These are phyloP conservation scores for Heterobasidion irregulare DNA, from an alignment of 1,284 basidiomycete species.

Conservation along the genomic window DNA sequence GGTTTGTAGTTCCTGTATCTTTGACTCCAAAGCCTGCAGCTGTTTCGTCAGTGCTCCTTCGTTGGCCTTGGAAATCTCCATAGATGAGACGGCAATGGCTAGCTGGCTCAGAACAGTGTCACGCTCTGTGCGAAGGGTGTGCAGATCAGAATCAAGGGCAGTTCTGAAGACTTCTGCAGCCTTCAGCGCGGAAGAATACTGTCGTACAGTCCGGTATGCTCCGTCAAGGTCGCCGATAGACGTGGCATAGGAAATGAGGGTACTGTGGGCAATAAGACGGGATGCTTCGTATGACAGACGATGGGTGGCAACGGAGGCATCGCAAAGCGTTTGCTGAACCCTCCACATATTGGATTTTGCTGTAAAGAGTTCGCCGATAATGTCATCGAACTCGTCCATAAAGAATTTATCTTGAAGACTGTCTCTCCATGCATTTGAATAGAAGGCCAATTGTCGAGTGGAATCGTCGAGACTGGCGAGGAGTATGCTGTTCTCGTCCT, in stretches of 20 bases:
- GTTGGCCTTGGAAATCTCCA: conserved; percentile 17
- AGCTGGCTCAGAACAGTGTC: conserved; percentile 16
- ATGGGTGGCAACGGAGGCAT: not conserved
- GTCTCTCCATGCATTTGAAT: conserved; percentile 19
- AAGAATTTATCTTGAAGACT: not conserved
- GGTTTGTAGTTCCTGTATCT: conserved; percentile 16
- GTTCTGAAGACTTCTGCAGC: conserved; percentile 28
- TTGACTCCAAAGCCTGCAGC: conserved; percentile 15
- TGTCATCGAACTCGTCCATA: not conserved
- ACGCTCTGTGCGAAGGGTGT: conserved; percentile 29
- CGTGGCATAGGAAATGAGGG: conserved; percentile 21
- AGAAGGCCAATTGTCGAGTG: conserved; percentile 30
- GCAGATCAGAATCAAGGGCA: conserved; percentile 29
- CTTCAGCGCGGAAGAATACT: conserved; percentile 28
- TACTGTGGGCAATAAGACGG: conserved; percentile 19
- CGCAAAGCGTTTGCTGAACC: not conserved
- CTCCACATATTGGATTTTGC: not conserved
- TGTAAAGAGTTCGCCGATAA: conserved; percentile 2
- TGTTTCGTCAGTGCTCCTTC: conserved; percentile 16
- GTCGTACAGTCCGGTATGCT: conserved; percentile 23
- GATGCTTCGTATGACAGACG: conserved; percentile 23
- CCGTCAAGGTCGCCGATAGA: conserved; percentile 18
- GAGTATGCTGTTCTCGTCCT: conserved; percentile 44
- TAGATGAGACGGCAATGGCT: conserved; percentile 19
- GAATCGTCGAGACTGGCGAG: conserved; percentile 30